Evolutionary conservation across 805 yeast species (phyloP).

Genomic region (Ogataea kodamae): DNA sequence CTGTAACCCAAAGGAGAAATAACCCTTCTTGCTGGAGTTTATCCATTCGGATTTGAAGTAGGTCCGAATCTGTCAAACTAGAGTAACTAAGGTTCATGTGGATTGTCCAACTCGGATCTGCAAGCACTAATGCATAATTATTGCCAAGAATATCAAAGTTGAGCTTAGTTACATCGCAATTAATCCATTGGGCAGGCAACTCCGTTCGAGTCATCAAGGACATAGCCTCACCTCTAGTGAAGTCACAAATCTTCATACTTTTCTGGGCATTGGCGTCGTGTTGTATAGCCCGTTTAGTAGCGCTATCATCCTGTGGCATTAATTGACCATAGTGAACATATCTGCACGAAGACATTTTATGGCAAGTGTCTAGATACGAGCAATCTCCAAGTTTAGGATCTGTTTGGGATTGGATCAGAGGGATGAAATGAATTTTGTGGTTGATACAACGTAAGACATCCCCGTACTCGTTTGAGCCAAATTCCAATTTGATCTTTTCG

Average conservation of each 20-base stretch:
- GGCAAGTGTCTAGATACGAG: conserved; percentile 91
- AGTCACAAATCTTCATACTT: conserved; percentile 34
- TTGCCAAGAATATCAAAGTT: conserved; percentile 73
- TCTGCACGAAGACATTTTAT: conserved; percentile 73
- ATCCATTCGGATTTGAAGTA: conserved; percentile 61
- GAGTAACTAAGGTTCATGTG: conserved; percentile 82
- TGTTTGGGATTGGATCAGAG: conserved; percentile 55
- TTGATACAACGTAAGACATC: conserved; percentile 32
- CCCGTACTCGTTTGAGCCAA: conserved; percentile 7
- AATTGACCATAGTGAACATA: conserved; percentile 72
- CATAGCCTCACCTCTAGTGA: conserved; percentile 46
- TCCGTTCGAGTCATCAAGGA: conserved; percentile 23
- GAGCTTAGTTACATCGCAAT: conserved; percentile 73
- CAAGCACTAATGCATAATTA: conserved; percentile 71
- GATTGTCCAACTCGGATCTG: conserved; percentile 97
- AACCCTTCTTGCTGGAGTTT: conserved; percentile 81
- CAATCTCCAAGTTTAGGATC: conserved; percentile 81
- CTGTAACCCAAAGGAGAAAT: conserved; percentile 89
- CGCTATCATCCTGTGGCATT: conserved; percentile 34
- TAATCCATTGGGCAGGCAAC: conserved; percentile 77
- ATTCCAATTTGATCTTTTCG: conserved; percentile 13
- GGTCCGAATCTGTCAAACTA: conserved; percentile 72
- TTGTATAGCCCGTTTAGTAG: conserved; percentile 11
- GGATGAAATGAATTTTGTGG: conserved; percentile 50
- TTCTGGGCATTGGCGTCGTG: conserved; percentile 23